Evolutionary conservation across 257 asterid genomes (phyloP).

Genomic region (Fraxinus excelsior): DNA sequence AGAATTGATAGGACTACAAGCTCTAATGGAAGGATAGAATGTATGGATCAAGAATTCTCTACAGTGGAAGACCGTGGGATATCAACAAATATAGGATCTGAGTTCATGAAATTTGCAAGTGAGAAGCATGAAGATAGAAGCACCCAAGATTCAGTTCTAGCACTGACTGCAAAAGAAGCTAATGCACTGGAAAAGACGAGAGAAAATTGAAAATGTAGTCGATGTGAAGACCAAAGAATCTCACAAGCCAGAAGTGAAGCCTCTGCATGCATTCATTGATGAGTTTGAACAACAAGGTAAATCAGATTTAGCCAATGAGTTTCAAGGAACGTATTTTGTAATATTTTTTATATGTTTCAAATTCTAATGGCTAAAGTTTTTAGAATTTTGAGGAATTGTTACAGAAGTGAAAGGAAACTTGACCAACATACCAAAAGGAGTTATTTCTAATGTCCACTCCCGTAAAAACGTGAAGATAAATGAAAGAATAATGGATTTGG

Average conservation of each 20-base stretch:
- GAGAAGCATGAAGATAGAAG: constrained; percentile 21
- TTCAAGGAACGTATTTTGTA: background rate
- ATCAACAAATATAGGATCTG: constrained; percentile 13
- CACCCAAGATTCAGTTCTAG: constrained; percentile 8
- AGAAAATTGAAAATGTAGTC: constrained; percentile 25
- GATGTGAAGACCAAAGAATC: constrained; percentile 27
- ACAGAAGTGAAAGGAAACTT: constrained; percentile 36
- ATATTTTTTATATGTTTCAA: constrained; percentile 19
- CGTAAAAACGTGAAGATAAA: constrained; percentile 40
- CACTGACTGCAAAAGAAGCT: constrained; percentile 24
- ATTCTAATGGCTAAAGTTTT: constrained; percentile 2
- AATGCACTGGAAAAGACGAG: constrained; percentile 28
- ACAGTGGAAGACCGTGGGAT: constrained; percentile 9
- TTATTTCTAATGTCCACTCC: constrained; percentile 18
- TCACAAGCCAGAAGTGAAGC: constrained; percentile 26
- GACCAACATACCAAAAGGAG: constrained; percentile 23
- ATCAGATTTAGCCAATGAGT: constrained; percentile 1
- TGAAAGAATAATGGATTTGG: constrained; percentile 26
- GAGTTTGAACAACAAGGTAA: constrained; percentile 46
- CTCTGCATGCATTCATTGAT: constrained; percentile 30
- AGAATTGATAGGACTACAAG: constrained; percentile 33
- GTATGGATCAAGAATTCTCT: constrained; percentile 4
- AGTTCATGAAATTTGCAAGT: constrained; percentile 30
- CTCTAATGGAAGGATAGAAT: constrained; percentile 43
- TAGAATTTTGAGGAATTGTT: constrained; percentile 33